Conservation (phyloP, 2,329 filamentous ascomycete species). For the Cladophialophora psammophila region DNA sequence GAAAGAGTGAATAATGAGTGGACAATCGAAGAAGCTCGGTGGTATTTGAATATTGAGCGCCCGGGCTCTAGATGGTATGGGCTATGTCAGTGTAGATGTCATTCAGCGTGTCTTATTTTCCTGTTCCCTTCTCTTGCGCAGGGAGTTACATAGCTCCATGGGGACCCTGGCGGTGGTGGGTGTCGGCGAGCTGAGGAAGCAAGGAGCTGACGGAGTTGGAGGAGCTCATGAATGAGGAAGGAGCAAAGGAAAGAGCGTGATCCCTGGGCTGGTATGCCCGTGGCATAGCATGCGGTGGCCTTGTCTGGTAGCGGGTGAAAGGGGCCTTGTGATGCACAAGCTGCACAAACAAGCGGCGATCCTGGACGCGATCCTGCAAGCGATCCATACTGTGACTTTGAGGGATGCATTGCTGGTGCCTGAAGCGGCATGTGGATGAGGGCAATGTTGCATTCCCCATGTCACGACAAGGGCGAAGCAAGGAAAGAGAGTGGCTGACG, state of each 20-base stretch:
- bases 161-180: conserved; percentile 1
- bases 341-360: background rate
- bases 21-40: conserved; percentile 5
- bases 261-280: background rate
- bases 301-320: conserved; percentile 5
- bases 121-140: background rate
- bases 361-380: background rate
- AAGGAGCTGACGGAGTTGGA: background rate
- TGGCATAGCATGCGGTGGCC: background rate
- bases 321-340: conserved; percentile 15
- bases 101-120: background rate
- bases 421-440: conserved; percentile 22
- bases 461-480: conserved; percentile 5
- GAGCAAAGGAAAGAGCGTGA: conserved; percentile 7
- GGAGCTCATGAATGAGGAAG: conserved; percentile 21
- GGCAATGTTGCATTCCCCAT: conserved; percentile 20
- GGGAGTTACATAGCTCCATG: conserved; percentile 1
- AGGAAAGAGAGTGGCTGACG: background rate
- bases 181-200: conserved; percentile 1
- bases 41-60: conserved; percentile 23
- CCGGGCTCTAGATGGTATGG: conserved; percentile 10
- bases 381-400: conserved; percentile 15
- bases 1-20: conserved; percentile 15
- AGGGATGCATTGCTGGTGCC: conserved; percentile 3
- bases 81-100: conserved; percentile 13